These are phyloP conservation scores for Geotrichum europaeum DNA, from an alignment of 1,139 yeast species.

Conservation along the genomic window DNA sequence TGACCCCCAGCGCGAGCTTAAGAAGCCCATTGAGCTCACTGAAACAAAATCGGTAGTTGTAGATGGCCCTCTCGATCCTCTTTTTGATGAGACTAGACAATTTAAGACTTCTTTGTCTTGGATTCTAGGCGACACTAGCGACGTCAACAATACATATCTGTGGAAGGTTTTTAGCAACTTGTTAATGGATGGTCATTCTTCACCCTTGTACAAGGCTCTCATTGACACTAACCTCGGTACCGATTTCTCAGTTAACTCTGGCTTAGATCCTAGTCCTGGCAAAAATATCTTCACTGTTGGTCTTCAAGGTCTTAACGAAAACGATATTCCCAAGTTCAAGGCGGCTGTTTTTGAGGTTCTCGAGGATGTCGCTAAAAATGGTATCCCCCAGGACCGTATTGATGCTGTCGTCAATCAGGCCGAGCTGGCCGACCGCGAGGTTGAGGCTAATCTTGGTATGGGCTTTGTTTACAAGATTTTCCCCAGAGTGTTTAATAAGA, in stretches of 20 bases:
- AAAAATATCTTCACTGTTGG: conserved; percentile 79
- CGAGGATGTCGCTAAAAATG: conserved; percentile 33
- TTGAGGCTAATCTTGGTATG: conserved; percentile 87
- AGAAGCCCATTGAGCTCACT: conserved; percentile 42
- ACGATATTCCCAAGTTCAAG: conserved; percentile 44
- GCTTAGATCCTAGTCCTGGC: conserved; percentile 78
- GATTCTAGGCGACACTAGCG: conserved; percentile 71
- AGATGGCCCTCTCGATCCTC: conserved; percentile 78
- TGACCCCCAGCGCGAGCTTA: conserved; percentile 31
- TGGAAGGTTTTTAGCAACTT: conserved; percentile 67
- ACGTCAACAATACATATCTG: conserved; percentile 63
- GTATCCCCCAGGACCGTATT: conserved; percentile 56
- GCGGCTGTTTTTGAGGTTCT: conserved; percentile 40
- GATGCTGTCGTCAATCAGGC: conserved; percentile 85
- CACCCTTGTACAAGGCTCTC: conserved; percentile 77
- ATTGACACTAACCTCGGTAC: conserved; percentile 82
- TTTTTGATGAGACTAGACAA: conserved; percentile 67
- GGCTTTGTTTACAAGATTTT: conserved; percentile 65
- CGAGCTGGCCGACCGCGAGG: conserved; percentile 77
- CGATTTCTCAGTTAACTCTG: conserved; percentile 84
- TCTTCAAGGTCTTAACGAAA: conserved; percentile 61
- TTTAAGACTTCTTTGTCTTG: conserved; percentile 79
- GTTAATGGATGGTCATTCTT: conserved; percentile 84
- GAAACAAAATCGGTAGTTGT: conserved; percentile 37
- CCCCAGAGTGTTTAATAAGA: conserved; percentile 78